A percentile compares a stretch with the other conserved stretches of the same genome.
Conservation (phyloP, 1,139 yeast genomes). For the Saccharomyces pastorianus region DNA sequence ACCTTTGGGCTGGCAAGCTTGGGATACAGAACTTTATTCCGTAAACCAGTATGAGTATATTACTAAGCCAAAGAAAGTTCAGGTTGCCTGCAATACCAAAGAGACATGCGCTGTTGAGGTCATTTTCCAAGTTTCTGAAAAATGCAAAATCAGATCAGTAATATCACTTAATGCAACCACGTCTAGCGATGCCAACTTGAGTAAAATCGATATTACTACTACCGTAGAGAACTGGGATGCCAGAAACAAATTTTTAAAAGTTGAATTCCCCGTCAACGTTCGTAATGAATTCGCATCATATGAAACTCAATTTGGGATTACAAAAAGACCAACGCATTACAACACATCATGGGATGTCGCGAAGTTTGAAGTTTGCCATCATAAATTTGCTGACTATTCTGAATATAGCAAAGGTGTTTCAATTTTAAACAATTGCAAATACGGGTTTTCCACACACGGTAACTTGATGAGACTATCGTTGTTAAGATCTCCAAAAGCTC, state of each 20-base stretch:
- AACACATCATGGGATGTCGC: constrained; percentile 96
- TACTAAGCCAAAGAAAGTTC: constrained; percentile 33
- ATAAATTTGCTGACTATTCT: constrained; percentile 85
- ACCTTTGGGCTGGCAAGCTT: constrained; percentile 86
- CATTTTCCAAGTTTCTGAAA: constrained; percentile 31
- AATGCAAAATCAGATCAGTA: constrained; percentile 51
- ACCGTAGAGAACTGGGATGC: constrained; percentile 75
- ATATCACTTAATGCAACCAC: constrained; percentile 60
- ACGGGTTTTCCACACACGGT: constrained; percentile 89
- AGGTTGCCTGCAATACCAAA: constrained; percentile 36
- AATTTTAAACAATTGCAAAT: constrained; percentile 73
- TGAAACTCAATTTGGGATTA: constrained; percentile 90
- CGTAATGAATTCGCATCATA: constrained; percentile 69
- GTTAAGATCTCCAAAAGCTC: constrained; percentile 83
- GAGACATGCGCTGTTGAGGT: constrained; percentile 57
- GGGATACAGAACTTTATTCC: constrained; percentile 93
- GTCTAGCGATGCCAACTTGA: constrained; percentile 29
- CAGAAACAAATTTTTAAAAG: constrained; percentile 79
- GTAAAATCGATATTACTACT: constrained; percentile 47
- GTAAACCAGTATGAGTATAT: constrained; percentile 57
- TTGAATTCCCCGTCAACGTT: constrained; percentile 86
- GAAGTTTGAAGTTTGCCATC: constrained; percentile 91
- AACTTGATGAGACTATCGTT: constrained; percentile 76
- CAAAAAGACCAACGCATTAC: constrained; percentile 85
- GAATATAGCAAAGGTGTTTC: constrained; percentile 83